Percentiles rank a stretch among this genome's conserved stretches.
phyloP scores from a whole-genome alignment of 2,329 filamentous ascomycete genomes.

The Arachnopeziza araneosa region DNA sequence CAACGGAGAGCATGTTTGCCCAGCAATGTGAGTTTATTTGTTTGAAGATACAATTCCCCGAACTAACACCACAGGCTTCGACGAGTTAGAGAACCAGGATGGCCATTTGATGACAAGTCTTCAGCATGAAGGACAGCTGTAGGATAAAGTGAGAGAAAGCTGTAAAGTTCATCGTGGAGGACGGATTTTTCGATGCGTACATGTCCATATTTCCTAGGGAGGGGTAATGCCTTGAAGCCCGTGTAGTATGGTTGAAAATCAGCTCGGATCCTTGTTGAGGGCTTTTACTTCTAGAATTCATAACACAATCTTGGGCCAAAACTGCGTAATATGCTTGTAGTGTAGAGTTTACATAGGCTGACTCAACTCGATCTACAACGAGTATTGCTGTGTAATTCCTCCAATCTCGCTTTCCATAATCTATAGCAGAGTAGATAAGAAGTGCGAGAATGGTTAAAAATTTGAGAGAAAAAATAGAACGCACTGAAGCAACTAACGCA shows the following conservation, averaged over 20 bases:
- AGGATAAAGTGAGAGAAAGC: neutral
- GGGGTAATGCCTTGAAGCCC: too few species aligned
- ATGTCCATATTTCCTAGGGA: too few species aligned
- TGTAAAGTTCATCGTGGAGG: neutral
- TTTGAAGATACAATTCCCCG: neutral
- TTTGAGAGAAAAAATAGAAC: too few species aligned
- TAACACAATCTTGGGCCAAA: too few species aligned
- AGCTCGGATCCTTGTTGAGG: too few species aligned
- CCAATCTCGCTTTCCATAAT: neutral
- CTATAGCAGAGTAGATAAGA: neutral
- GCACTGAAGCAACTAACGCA: too few species aligned
- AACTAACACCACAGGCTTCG: neutral
- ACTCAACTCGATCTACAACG: neutral
- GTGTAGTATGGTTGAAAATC: too few species aligned
- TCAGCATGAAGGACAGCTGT: neutral
- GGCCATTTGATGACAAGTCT: neutral
- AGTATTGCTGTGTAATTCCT: neutral
- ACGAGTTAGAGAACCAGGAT: neutral
- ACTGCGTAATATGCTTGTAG: too few species aligned
- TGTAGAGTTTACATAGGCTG: neutral
- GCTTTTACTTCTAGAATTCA: too few species aligned
- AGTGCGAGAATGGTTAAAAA: too few species aligned
- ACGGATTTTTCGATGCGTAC: neutral
- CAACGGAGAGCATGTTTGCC: neutral
- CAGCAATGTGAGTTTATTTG: neutral